Percentiles rank a stretch among this genome's conserved stretches.
phyloP scores from a whole-genome alignment of 176 grass and related monocot species.

The Rhynchospora pubera region DNA sequence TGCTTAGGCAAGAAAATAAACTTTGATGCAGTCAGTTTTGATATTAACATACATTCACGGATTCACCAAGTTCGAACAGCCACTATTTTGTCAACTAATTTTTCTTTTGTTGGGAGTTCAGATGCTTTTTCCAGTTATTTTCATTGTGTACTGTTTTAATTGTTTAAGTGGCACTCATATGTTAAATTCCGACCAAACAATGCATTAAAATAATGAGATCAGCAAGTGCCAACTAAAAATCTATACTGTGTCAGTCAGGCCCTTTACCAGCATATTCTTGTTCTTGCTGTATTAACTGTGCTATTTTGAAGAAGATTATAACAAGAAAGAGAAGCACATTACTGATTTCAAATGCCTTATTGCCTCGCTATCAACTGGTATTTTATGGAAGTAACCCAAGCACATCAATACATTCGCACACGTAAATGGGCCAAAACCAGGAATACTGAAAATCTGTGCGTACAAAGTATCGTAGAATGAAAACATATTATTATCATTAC shows the following conservation, averaged over 20 bases:
- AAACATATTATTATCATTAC: conserved; percentile 12
- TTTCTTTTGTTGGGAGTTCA: neutral
- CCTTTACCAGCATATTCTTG: neutral
- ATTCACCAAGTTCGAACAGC: neutral
- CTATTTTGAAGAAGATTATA: neutral
- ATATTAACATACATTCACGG: neutral
- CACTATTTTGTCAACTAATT: neutral
- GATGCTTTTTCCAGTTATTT: no score
- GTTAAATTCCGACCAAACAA: neutral
- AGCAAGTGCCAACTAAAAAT: neutral
- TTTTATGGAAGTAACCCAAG: conserved; percentile 67
- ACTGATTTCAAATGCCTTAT: conserved; percentile 70
- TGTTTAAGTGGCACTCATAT: no score
- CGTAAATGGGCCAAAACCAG: conserved; percentile 75
- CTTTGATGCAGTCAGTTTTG: neutral
- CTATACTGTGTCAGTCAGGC: neutral
- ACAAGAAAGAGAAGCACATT: conserved; percentile 6
- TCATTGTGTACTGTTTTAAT: no score
- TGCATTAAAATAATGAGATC: neutral
- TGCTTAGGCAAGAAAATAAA: neutral
- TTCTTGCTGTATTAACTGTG: neutral
- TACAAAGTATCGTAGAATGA: conserved; percentile 37
- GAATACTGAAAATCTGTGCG: conserved; percentile 34
- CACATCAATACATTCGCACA: conserved; percentile 73
- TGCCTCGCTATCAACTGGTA: conserved; percentile 67